Base-by-base conservation (phyloP, 129 eudicot genomes). In the Cynara cardunculus region DNA sequence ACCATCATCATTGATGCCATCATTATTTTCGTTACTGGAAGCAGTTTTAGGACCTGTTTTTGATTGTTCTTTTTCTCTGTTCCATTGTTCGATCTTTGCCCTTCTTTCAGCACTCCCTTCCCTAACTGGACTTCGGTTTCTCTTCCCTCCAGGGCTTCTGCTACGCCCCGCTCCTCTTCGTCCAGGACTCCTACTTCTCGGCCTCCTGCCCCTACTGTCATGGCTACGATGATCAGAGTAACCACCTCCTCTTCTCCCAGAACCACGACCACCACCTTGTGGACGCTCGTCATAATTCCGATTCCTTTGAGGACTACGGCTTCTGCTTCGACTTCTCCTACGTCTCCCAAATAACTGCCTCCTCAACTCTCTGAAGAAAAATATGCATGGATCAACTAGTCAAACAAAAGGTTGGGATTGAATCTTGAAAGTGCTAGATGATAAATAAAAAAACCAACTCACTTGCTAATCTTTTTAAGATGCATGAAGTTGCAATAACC, bases 401-500 rank as follows among this genome's bases (percentile, higher is more conserved):
- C 39, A 65, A 44, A 44, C 11, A 27, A 9, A 25, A 62, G 16
- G n/a, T 31, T 22, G n/a, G n/a, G n/a, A n/a, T n/a, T 56, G 65
- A n/a, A 21, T n/a, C n/a, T 26, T 27, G 22, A 35, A 46, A 39
- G 79, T 25, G 37, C 18, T 24, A 37, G 39, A 69, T 19, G 56
- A 3, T 37, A 22, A 69, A 32, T 32, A 32, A 32, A 5, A 9
- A 5, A 35, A 70, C 39, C 14, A 71, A 69, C 76, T 78, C 22
- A 96, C 99, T 89, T 91, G 98, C 90, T 89, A 53, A 96, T 96
- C 88, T 91, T 96, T 73, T 96, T 96, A 68, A 96, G 85, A 87
- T 96, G 99, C 99, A 96, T 96, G 83, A 96, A 92, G 84, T 96
- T 96, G 88, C 98, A 95, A 84, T 95, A 95, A 62, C 99, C 99